Conservation (phyloP, 2,329 filamentous ascomycete genomes). For the Hymenoscyphus salicellus region DNA sequence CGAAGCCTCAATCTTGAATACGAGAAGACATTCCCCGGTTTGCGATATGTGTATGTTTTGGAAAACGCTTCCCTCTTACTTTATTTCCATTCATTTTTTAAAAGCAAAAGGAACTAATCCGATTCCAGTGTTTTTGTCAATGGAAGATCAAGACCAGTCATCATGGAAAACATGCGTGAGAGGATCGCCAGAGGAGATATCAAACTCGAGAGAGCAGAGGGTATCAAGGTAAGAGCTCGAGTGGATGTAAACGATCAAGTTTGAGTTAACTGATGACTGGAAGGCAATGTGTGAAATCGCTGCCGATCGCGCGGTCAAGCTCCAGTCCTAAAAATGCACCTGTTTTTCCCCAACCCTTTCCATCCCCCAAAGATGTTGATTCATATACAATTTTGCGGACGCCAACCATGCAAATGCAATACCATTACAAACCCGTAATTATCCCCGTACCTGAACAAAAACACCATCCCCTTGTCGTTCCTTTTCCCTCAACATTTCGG, state of each 20-base stretch:
- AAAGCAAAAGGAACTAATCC: slow-evolving; percentile 16
- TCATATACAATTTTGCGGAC: slow-evolving; percentile 18
- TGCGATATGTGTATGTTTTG: slow-evolving; percentile 67
- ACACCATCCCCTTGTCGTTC: slow-evolving; percentile 28
- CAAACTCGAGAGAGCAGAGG: slow-evolving; percentile 65
- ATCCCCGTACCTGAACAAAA: slow-evolving; percentile 26
- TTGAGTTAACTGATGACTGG: slow-evolving; percentile 4
- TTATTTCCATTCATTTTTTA: slow-evolving; percentile 20
- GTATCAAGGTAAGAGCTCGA: slow-evolving; percentile 59
- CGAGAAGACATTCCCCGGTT: slow-evolving; percentile 73
- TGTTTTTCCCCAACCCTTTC: slow-evolving; percentile 10
- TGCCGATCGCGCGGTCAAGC: slow-evolving; percentile 61
- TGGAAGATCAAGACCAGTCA: slow-evolving; percentile 66
- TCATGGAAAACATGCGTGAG: slow-evolving; percentile 78
- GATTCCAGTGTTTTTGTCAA: slow-evolving; percentile 76
- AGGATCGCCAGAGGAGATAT: slow-evolving; percentile 69
- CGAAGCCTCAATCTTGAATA: slow-evolving; percentile 70
- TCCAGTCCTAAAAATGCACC: slow-evolving; percentile 18
- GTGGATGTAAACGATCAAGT: slow-evolving; percentile 1
- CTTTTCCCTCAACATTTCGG: slow-evolving; percentile 33
- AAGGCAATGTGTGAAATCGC: slow-evolving; percentile 88
- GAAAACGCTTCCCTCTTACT: background rate
- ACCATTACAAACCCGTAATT: slow-evolving; percentile 30
- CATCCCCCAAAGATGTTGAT: slow-evolving; percentile 12
- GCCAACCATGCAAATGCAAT: slow-evolving; percentile 20